Evolutionary conservation across 78 protist species (phyloP).

Genomic region (Creolimax fragrantissima): DNA sequence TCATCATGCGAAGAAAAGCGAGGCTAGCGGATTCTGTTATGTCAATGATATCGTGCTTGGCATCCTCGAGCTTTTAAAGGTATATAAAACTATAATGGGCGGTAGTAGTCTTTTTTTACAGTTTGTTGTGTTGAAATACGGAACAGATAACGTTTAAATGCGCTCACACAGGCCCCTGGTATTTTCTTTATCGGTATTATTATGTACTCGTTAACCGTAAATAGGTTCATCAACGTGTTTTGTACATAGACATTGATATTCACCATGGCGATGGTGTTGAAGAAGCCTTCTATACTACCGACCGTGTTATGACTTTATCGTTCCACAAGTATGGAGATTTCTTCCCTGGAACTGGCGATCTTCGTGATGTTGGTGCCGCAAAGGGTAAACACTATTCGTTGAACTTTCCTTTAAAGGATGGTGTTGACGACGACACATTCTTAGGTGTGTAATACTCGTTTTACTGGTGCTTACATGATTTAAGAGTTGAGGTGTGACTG

Average conservation of each 20-base stretch:
- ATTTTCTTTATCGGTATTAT: no score
- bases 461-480: no score
- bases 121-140: no score
- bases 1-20: slow-evolving; percentile 96
- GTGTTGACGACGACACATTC: slow-evolving; percentile 87
- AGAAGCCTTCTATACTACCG: slow-evolving; percentile 89
- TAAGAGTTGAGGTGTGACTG: slow-evolving; percentile 67
- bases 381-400: slow-evolving; percentile 59
- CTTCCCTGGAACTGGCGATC: slow-evolving; percentile 95
- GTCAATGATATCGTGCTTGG: slow-evolving; percentile 96
- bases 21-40: slow-evolving; percentile 97
- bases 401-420: slow-evolving; percentile 95
- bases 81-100: slow-evolving; percentile 39
- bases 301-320: slow-evolving; percentile 91
- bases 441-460: no score
- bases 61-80: slow-evolving; percentile 87
- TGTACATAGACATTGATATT: slow-evolving; percentile 96
- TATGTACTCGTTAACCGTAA: no score
- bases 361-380: slow-evolving; percentile 41
- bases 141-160: no score
- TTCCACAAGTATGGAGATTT: slow-evolving; percentile 92
- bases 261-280: slow-evolving; percentile 97
- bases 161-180: no score
- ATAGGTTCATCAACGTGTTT: slow-evolving; percentile 71
- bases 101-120: no score